phyloP scores from a whole-genome alignment of 75 land plant genomes.

The Cunninghamia lanceolata region DNA sequence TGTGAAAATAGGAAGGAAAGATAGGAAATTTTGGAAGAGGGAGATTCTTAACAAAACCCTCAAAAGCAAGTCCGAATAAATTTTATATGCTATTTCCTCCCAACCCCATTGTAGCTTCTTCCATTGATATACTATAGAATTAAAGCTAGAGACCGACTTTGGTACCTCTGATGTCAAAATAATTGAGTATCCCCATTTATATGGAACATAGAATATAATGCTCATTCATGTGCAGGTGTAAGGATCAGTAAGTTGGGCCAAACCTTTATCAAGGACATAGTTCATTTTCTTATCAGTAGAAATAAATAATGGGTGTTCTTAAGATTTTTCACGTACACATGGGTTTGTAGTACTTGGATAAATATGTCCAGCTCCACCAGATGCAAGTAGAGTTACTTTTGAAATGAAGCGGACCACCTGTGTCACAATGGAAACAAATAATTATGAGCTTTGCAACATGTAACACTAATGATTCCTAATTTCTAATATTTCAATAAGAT shows the following conservation, averaged over 20 bases:
- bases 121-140: neutral
- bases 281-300: neutral
- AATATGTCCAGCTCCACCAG: slow-evolving; percentile 98
- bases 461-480: neutral
- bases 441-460: neutral
- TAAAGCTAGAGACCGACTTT: neutral
- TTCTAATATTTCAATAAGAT: neutral
- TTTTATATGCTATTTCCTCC: neutral
- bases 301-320: neutral
- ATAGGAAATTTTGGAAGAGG: neutral
- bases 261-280: neutral
- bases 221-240: neutral
- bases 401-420: slow-evolving; percentile 86
- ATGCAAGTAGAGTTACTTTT: slow-evolving; percentile 93
- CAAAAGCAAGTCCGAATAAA: neutral
- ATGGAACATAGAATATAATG: neutral
- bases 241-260: neutral
- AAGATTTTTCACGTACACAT: slow-evolving; percentile 39
- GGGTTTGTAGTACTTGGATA: slow-evolving; percentile 98
- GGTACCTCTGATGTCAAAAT: neutral
- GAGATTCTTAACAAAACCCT: neutral
- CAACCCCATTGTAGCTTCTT: neutral
- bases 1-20: neutral
- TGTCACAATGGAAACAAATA: slow-evolving; percentile 9
- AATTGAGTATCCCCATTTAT: neutral